Evolutionary conservation across 2,329 filamentous ascomycete genomes (phyloP), one percentile per base, ranked within the genome.

Genomic region (Apiospora malaysiana): DNA sequence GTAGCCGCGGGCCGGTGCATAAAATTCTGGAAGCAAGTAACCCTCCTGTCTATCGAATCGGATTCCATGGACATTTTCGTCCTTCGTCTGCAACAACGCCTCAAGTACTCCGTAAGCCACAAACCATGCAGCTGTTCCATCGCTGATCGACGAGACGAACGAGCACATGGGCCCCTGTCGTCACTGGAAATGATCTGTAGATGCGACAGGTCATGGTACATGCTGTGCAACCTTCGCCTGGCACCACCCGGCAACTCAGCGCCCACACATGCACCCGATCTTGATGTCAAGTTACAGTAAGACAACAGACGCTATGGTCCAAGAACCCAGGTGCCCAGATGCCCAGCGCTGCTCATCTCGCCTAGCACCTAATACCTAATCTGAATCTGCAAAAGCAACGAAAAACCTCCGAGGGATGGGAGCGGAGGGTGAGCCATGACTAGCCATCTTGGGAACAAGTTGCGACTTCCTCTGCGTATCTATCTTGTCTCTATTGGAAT

Each of bases 1-100:
- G 56, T 63, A 63, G 56, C 56, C 56, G 32, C 56, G 56, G 56
- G 56, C 56, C 56, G 56, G 23, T 63, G 56, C 56, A 63, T 63
- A 63, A 63, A 32, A 21, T 63, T 37, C 27, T 37, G 27, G 14
- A 37, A 21, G 51, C 51, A 32, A 37, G 27, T 27, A 59, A 21
- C 27, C 27, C 42, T 45, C 42, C 16, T 45, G 42, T 37, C 51
- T 59, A 27, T 59, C 51, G 51, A 59, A 59, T 59, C 51, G 51
- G 27, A 59, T 59, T 18, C 25, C 27, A 21, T 16, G 21, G 51
- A 21, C 51, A 21, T 59, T 37, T 32, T 59, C 51, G 27, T 59
- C 51, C 51, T 32, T 37, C 27, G 16, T 59, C 51, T 37, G 51
- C 51, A 21, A 59, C 27, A 59, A 59, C 27, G 51, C 25, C 51